Evolutionary conservation across 306 rosid genomes (phyloP).

Genomic region (Sesbania bispinosa): DNA sequence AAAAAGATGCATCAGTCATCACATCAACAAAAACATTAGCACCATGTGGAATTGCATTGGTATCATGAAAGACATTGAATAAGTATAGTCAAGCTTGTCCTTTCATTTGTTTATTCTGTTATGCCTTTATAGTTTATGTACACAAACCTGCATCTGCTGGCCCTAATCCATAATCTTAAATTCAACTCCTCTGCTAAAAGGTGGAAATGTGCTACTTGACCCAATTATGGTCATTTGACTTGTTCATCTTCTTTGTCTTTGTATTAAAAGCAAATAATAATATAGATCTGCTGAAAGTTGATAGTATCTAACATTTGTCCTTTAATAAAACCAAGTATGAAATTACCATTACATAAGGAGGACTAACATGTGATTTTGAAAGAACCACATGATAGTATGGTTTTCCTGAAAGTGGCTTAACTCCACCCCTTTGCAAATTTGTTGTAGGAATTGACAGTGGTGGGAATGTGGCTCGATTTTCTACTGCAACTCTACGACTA

Average conservation of each 20-base stretch:
- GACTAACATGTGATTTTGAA: slow-evolving; percentile 25
- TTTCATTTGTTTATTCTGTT: too few species aligned
- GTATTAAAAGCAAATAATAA: background rate
- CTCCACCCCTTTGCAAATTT: slow-evolving; percentile 30
- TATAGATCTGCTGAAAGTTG: background rate
- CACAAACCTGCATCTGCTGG: slow-evolving; percentile 2
- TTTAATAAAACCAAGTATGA: background rate
- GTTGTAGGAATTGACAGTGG: background rate
- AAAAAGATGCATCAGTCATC: too few species aligned
- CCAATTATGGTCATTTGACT: background rate
- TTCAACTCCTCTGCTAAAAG: background rate
- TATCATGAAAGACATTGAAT: background rate
- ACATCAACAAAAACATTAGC: slow-evolving; percentile 4
- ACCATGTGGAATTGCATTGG: background rate
- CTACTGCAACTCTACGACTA: background rate
- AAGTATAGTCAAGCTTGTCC: background rate
- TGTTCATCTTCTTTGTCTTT: background rate
- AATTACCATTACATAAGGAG: slow-evolving; percentile 39
- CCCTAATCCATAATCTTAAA: too few species aligned
- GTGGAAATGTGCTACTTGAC: background rate
- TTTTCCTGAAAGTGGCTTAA: slow-evolving; percentile 49
- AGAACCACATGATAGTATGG: slow-evolving; percentile 34
- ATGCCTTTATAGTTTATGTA: background rate
- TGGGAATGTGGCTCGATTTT: background rate
- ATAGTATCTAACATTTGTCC: background rate